phyloP scores from a whole-genome alignment of 2,329 filamentous ascomycete species.

The Chaetomium strumarium region DNA sequence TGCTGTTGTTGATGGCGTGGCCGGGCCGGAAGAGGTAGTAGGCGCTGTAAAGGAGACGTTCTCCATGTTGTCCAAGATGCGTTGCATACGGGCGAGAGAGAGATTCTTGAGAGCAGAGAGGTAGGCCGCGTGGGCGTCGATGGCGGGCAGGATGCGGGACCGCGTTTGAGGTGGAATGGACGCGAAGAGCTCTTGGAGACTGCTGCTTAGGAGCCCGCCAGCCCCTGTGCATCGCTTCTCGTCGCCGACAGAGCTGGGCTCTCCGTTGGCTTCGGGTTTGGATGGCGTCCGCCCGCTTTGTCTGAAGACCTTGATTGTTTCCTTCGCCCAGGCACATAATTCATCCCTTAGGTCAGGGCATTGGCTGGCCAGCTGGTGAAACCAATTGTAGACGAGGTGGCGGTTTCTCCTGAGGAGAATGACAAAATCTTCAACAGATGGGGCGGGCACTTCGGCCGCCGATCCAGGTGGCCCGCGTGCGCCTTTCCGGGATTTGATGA shows the following conservation, averaged over 20 bases:
- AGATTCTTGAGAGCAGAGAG: slow-evolving; percentile 48
- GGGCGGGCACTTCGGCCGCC: slow-evolving; percentile 35
- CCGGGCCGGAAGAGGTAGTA: background rate
- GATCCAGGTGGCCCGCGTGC: background rate
- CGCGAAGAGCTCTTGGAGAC: slow-evolving; percentile 38
- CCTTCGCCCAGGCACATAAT: slow-evolving; percentile 56
- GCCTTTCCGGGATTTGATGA: slow-evolving; percentile 41
- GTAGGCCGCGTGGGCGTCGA: slow-evolving; percentile 58
- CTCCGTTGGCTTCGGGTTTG: slow-evolving; percentile 8
- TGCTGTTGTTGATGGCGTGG: background rate
- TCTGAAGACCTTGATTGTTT: slow-evolving; percentile 52
- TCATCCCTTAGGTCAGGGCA: slow-evolving; percentile 59
- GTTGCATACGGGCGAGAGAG: slow-evolving; percentile 50
- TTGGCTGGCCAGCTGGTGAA: slow-evolving; percentile 63
- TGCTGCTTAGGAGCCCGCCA: slow-evolving; percentile 33
- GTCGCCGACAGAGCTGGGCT: slow-evolving; percentile 16
- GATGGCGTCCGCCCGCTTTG: slow-evolving; percentile 15
- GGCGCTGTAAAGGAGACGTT: background rate
- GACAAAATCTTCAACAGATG: slow-evolving; percentile 68
- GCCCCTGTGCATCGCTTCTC: slow-evolving; percentile 30
- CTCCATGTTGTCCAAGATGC: slow-evolving; percentile 43
- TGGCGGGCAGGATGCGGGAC: slow-evolving; percentile 39
- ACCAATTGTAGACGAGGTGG: slow-evolving; percentile 58
- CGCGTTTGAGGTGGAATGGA: slow-evolving; percentile 44
- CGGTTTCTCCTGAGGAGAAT: slow-evolving; percentile 59